A percentile compares a stretch with the other conserved stretches of the same genome.
Evolutionary conservation across 2,329 filamentous ascomycete genomes (phyloP).

Genomic region (Botrytis fragariae): DNA sequence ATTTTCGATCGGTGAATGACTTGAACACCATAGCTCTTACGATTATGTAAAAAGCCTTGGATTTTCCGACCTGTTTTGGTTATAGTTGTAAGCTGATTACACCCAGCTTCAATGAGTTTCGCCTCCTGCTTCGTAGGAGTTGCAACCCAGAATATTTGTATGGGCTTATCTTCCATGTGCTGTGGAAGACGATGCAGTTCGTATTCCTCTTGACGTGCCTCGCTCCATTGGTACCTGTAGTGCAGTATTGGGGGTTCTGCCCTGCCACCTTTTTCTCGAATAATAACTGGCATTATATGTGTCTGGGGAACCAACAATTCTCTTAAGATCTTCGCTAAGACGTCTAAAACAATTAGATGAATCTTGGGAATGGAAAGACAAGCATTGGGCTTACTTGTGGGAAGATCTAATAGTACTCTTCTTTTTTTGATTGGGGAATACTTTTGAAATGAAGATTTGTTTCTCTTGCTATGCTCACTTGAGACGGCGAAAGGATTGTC

Average conservation of each 20-base stretch:
- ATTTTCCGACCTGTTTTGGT: background rate
- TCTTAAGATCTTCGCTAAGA: background rate
- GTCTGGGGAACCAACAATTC: background rate
- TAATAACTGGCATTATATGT: background rate
- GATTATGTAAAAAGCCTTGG: background rate
- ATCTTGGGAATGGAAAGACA: too few species aligned
- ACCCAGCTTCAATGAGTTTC: background rate
- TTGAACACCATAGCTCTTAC: background rate
- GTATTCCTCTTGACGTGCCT: background rate
- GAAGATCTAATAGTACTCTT: background rate
- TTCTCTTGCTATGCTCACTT: background rate
- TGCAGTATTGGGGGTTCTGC: background rate
- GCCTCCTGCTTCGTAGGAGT: background rate
- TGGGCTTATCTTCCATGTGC: background rate
- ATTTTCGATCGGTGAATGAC: background rate
- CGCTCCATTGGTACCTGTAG: background rate
- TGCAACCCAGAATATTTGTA: background rate
- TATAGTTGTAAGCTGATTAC: background rate
- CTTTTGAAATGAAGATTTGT: background rate
- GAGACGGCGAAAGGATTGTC: background rate
- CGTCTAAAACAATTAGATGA: background rate
- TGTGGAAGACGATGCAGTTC: background rate
- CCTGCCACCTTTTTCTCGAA: background rate
- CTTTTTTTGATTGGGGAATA: fast-evolving
- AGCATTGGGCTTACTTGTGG: background rate